These are phyloP conservation scores for Dendrobium chrysotoxum DNA, from an alignment of 106 monocot species.

Conservation along the genomic window DNA sequence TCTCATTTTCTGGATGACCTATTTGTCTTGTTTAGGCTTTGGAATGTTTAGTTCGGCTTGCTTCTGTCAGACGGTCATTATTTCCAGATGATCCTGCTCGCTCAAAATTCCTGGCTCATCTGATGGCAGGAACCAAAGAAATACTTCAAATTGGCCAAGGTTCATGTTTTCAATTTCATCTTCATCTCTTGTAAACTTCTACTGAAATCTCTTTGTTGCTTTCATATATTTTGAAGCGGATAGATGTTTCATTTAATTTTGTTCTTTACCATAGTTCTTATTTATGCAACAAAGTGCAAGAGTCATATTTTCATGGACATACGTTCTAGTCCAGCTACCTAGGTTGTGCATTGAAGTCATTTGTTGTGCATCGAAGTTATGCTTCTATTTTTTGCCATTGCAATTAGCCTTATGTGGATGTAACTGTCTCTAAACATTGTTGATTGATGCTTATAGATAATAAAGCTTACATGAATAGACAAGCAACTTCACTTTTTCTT, in stretches of 20 bases:
- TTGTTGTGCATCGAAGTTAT: background rate
- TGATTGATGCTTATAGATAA: background rate
- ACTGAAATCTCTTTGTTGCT: background rate
- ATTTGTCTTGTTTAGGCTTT: constrained; percentile 46
- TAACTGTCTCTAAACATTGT: background rate
- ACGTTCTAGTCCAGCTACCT: background rate
- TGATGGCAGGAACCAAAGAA: constrained; percentile 95
- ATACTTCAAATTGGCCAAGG: constrained; percentile 96
- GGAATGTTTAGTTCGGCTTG: constrained; percentile 90
- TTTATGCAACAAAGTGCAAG: background rate
- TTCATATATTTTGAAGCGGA: background rate
- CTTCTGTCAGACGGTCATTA: constrained; percentile 84
- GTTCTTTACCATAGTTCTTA: background rate
- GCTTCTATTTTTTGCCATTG: too few relatives aligned
- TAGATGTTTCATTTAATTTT: background rate
- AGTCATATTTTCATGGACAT: background rate
- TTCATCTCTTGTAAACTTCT: background rate
- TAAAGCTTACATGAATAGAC: background rate
- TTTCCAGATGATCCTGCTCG: constrained; percentile 79
- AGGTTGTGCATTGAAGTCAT: background rate
- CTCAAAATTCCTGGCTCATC: constrained; percentile 63
- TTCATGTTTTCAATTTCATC: constrained; percentile 13
- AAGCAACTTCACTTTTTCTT: background rate
- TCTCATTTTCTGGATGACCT: background rate
- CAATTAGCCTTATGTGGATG: background rate